Evolutionary conservation across 495 filamentous ascomycete species (phyloP), one percentile per base, ranked within the genome.

Genomic region (Penicillium fimorum): DNA sequence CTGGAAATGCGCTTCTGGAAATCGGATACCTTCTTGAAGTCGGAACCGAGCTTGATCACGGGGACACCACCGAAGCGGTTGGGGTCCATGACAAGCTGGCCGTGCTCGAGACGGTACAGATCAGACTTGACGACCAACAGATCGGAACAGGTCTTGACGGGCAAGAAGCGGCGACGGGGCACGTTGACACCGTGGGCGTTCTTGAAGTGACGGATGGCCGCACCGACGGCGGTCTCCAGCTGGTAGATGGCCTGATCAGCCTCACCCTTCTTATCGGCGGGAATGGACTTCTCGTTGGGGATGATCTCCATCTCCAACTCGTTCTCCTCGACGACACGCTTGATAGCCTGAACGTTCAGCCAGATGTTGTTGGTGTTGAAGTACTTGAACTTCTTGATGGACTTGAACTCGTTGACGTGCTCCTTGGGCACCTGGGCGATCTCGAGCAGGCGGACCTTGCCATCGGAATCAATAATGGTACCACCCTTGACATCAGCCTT

Each of bases 351-450:
- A 64, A 96, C 84, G 80, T 94, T 97, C 82, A 99, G 88, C 94
- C 94, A 99, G 79, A 99, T 96, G 84, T 99, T 99, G 88, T 99
- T 99, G 76, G 94, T 99, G 85, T 99, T 99, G 87, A 99, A 99
- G 86, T 99, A 99, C 82, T 96, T 97, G 87, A 99, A 99, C 83
- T 99, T 99, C 88, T 97, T 99, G 81, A 99, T 99, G 47, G 94
- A 97, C 87, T 99, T 99, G 90, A 99, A 99, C 79, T 99, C 94
- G 78, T 99, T 97, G 68, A 90, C 88, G 79, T 99, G 93, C 79
- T 97, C 91, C 84, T 96, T 97, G 76, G 95, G 94, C n/a, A 99
- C 94, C 79, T 99, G 94, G 12, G 94, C 94, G 62, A 99, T 96
- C 83, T 99, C 94, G 35, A 99, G 86, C 38, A 99, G 87, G 66